Evolutionary conservation across 345 rosid species (phyloP), one percentile per base, ranked within the genome.

Genomic region (Gossypium turneri): DNA sequence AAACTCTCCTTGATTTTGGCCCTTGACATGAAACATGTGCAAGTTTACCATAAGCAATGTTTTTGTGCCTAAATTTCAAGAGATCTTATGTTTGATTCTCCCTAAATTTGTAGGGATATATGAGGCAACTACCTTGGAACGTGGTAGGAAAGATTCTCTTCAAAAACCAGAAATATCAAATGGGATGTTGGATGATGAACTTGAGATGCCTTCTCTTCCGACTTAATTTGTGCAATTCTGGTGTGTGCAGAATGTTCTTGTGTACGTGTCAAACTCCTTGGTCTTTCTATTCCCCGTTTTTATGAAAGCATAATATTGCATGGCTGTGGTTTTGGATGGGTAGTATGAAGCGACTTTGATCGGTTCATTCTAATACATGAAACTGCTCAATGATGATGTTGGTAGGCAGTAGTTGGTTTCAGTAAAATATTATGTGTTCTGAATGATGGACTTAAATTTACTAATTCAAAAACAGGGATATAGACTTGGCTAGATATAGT

Each of bases 71-170:
- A 63, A 43, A 57, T 47, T 48, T 13, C 64, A 57, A 61, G 7
- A 19, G 72, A n/a, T 62, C 20, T 70, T 58, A 67, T 19, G 48
- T 24, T 6, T 75, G 22, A 27, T 58, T 60, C 38, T 38, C 52
- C 29, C 22, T 74, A 29, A 75, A 62, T 75, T 61, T 83, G 67
- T 48, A 91, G 93, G 99, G 67, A 93, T 93, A 82, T 85, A 81
- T 50, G 92, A 91, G 71, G 97, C 96, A 4, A 89, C 99, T 51
- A 81, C 96, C 78, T 79, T 95, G 81, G 97, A 89, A 45, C 91
- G 86, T 51, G 56, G 83, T 74, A 85, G 82, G 72, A 91, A 86
- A 80, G 96, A 88, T 74, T 66, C 91, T 56, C 70, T 84, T 60
- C 67, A 81, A 51, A 86, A 86, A 63, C 73, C 85, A 41, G 90